Conservation (phyloP, 2,329 filamentous ascomycete species). For the Colletotrichum sp. region DNA sequence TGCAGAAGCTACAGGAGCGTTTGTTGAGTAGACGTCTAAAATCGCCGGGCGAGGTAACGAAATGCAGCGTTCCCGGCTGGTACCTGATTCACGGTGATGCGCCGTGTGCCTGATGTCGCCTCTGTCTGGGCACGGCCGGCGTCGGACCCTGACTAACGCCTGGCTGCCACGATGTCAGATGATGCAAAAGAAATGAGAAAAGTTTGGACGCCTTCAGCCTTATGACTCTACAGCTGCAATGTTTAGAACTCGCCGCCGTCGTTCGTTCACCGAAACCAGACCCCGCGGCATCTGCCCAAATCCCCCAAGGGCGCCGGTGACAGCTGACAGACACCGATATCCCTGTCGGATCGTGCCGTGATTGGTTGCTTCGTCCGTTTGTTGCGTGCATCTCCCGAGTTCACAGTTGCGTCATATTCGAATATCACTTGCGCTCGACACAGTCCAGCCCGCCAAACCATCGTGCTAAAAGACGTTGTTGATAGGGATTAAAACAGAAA, state of each 20-base stretch:
- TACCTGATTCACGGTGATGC: background rate
- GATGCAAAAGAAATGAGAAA: background rate
- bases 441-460: background rate
- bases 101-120: background rate
- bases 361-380: slow-evolving; percentile 1
- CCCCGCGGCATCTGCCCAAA: slow-evolving; percentile 9
- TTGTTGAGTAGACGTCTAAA: background rate
- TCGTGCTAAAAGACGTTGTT: background rate
- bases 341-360: background rate
- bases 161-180: background rate
- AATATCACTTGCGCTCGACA: background rate
- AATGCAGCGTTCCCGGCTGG: background rate
- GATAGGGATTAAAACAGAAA: background rate
- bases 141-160: background rate
- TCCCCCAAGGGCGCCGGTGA: background rate
- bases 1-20: background rate
- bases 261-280: background rate
- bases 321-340: slow-evolving; percentile 5
- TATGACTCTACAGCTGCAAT: background rate
- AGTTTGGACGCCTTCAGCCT: background rate
- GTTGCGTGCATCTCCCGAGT: background rate
- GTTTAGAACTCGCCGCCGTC: background rate
- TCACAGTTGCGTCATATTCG: background rate
- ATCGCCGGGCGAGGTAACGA: background rate
- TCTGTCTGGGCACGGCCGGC: background rate